Percentiles rank a stretch among this genome's conserved stretches.
phyloP scores from a whole-genome alignment of 306 rosid species.

The Fagus crenata region DNA sequence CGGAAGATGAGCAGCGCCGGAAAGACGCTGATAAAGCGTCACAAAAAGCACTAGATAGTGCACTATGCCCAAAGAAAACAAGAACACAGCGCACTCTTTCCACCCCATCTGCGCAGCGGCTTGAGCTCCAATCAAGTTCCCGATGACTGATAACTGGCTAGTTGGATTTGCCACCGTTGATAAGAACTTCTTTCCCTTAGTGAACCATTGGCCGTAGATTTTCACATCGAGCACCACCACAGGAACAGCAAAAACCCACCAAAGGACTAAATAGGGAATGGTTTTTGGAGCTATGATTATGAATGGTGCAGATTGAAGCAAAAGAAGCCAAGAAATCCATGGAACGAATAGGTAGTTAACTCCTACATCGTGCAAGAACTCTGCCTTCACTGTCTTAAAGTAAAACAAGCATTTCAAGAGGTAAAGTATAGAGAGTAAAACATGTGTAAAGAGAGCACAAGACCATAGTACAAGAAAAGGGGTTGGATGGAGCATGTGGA shows the following conservation, averaged over 20 bases:
- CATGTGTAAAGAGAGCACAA: neutral
- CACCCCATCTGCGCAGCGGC: conserved; percentile 29
- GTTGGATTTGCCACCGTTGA: conserved; percentile 25
- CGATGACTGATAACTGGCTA: conserved; percentile 25
- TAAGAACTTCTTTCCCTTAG: conserved; percentile 22
- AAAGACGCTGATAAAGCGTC: conserved; percentile 22
- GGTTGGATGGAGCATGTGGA: neutral
- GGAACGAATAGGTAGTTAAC: conserved; percentile 23
- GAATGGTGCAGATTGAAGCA: conserved; percentile 30
- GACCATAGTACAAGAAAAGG: conserved; percentile 21
- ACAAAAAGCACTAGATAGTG: conserved; percentile 30
- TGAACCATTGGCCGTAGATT: conserved; percentile 26
- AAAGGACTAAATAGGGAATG: conserved; percentile 3
- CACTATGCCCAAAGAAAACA: conserved; percentile 27
- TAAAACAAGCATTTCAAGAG: conserved; percentile 16
- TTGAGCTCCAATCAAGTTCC: conserved; percentile 28
- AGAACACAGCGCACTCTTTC: conserved; percentile 17
- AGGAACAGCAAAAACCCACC: conserved; percentile 21
- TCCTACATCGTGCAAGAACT: conserved; percentile 27
- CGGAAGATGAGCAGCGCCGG: neutral
- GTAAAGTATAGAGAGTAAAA: conserved; percentile 11
- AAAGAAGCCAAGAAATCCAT: conserved; percentile 28
- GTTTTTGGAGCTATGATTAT: neutral
- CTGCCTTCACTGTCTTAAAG: conserved; percentile 18
- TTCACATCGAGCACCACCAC: conserved; percentile 27